Conservation (phyloP, 768 basidiomycete species). For the Cystofilobasidium macerans region DNA sequence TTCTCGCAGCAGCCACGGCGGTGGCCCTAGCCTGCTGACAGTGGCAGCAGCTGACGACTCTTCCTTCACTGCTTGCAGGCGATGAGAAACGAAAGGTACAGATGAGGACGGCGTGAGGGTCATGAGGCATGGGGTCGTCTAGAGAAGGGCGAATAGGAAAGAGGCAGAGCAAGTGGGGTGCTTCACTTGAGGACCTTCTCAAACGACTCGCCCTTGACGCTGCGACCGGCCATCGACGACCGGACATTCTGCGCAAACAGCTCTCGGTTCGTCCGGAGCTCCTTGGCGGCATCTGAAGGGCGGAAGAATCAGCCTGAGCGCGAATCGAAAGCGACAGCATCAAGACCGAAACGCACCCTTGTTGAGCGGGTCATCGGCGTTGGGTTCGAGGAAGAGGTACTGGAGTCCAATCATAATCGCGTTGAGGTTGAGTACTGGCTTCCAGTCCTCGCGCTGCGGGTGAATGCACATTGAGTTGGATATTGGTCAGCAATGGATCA, state of each 20-base stretch:
- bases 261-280: conserved; percentile 78
- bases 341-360: conserved; percentile 56
- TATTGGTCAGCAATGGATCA: not conserved
- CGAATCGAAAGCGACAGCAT: not conserved
- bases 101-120: too few species aligned
- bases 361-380: conserved; percentile 95
- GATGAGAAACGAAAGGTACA: too few species aligned
- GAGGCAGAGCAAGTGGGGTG: too few species aligned
- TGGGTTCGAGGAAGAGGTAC: conserved; percentile 96
- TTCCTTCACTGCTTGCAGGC: too few species aligned
- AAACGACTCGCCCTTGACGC: conserved; percentile 66
- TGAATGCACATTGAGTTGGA: too few species aligned
- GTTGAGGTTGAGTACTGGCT: conserved; percentile 92
- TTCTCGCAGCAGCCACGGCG: not conserved
- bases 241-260: conserved; percentile 76
- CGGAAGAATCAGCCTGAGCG: not conserved
- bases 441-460: conserved; percentile 98
- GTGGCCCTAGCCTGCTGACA: too few species aligned
- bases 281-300: conserved; percentile 76
- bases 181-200: conserved; percentile 49
- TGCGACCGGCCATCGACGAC: conserved; percentile 68
- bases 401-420: conserved; percentile 90
- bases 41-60: too few species aligned
- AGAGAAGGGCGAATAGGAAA: not conserved
- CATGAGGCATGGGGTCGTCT: not conserved